Conservation (phyloP, 768 basidiomycete genomes). For the Daedaleopsis sinensis region DNA sequence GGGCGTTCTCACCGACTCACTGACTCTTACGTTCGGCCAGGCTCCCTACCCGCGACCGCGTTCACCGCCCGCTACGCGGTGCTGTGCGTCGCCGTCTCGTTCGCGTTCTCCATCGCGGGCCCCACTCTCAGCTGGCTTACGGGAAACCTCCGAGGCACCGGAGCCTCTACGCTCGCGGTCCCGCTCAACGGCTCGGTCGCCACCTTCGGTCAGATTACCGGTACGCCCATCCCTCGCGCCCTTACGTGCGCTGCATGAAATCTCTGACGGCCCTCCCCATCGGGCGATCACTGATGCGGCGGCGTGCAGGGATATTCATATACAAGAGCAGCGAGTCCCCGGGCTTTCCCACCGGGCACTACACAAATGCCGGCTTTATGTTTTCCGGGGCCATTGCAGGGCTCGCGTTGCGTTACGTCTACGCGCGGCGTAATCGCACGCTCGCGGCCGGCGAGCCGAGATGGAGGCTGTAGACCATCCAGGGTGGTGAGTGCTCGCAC, state of each 20-base stretch:
- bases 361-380: slow-evolving; percentile 37
- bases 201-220: slow-evolving; percentile 39
- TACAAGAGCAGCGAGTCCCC: slow-evolving; percentile 34
- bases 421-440: slow-evolving; percentile 20
- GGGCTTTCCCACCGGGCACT: slow-evolving; percentile 40
- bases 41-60: slow-evolving; percentile 23
- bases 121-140: slow-evolving; percentile 41
- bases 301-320: slow-evolving; percentile 28
- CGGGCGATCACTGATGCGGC: background rate
- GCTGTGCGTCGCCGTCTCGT: slow-evolving; percentile 36
- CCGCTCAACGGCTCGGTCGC: slow-evolving; percentile 39
- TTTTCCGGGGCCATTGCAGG: slow-evolving; percentile 25
- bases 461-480: slow-evolving; percentile 18
- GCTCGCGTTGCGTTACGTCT: slow-evolving; percentile 21
- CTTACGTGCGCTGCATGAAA: background rate
- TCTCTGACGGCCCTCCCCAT: background rate
- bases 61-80: slow-evolving; percentile 36
- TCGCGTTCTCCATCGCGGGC: slow-evolving; percentile 38
- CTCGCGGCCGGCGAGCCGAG: slow-evolving; percentile 19
- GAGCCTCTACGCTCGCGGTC: slow-evolving; percentile 35
- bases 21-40: slow-evolving; percentile 5
- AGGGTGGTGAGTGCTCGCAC: too few species aligned
- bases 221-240: slow-evolving; percentile 18
- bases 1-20: background rate
- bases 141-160: slow-evolving; percentile 36